These are phyloP conservation scores for Chaetomium tenue DNA, from an alignment of 495 filamentous ascomycete species.

Conservation along the genomic window DNA sequence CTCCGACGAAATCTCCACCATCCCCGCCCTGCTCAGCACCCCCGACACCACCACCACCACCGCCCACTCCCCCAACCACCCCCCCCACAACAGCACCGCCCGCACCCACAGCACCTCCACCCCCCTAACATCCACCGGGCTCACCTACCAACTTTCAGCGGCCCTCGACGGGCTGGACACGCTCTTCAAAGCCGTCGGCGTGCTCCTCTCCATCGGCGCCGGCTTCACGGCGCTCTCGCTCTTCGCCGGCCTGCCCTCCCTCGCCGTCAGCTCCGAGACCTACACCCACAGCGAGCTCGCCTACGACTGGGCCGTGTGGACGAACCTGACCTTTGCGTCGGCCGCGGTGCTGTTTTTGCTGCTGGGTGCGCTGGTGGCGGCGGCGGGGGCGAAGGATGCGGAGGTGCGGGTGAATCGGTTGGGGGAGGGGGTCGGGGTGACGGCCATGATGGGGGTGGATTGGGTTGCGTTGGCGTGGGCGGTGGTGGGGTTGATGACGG, in stretches of 20 bases:
- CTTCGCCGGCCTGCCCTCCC: constrained; percentile 46
- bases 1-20: constrained; percentile 21
- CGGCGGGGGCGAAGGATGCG: constrained; percentile 35
- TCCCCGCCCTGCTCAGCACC: constrained; percentile 53
- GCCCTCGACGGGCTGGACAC: constrained; percentile 55
- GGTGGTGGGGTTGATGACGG: constrained; percentile 59
- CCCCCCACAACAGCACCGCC: neutral
- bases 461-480: constrained; percentile 58
- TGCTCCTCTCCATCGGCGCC: constrained; percentile 63
- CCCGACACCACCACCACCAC: constrained; percentile 44
- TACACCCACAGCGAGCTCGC: too few relatives aligned
- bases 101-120: neutral
- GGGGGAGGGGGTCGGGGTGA: constrained; percentile 37
- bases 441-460: constrained; percentile 33
- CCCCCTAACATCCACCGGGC: constrained; percentile 37
- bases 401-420: constrained; percentile 35
- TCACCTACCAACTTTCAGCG: constrained; percentile 61
- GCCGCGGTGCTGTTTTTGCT: constrained; percentile 29
- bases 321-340: constrained; percentile 30
- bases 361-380: constrained; percentile 24
- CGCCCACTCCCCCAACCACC: neutral
- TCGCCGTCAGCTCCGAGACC: constrained; percentile 33
- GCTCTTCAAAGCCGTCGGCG: constrained; percentile 54
- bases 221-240: constrained; percentile 57
- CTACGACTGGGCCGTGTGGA: constrained; percentile 2